Base-by-base conservation (phyloP, 2,329 filamentous ascomycete genomes). In the Beauveria bassiana region DNA sequence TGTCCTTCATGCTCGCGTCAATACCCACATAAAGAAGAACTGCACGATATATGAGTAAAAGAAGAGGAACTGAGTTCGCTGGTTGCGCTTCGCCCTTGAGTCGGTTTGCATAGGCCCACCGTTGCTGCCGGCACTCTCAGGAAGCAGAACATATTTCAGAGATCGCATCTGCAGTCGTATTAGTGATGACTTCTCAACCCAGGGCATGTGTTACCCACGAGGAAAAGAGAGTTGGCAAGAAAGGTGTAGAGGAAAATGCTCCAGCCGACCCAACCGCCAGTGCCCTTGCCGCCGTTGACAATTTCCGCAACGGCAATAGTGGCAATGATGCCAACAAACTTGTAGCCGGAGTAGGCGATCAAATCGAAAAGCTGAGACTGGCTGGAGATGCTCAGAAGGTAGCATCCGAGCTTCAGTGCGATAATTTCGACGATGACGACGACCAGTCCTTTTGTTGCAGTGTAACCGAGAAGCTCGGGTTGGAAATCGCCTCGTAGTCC, bases 261-360 rank as follows among this genome's bases (percentile, higher is more conserved):
- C 93, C 93, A 98, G 68, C 91, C 90, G 58, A 92, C 79, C 90
- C 90, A 96, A 60, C 91, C 89, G 55, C 93, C 89, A 2, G 91
- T 95, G 24, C 93, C 90, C 69, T 87, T 85, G 50, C 92, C 89
- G 14, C 86, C 86, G 61, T 88, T 96, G 66, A 90, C 76, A 18
- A 91, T 81, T 74, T 96, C 90, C 18, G 90, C 87, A 20, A 93
- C 77, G 14, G 89, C 82, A 64, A 98, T 86, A 0, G 93, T 97
- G 55, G 90, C 83, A 64, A 99, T 99, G 67, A 97, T 92, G 38
- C 93, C 95, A 31, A 99, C 93, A 70, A 99, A 99, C 75, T 99
- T 99, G 79, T 99, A 99, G 22, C 96, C 96, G 2, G 90, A 93
- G 77, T 99, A 99, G 5, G 96, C 96, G 59, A 99, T 88, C 56